These are phyloP conservation scores for Coprinopsis marcescibilis DNA, from an alignment of 768 basidiomycete genomes.

Conservation along the genomic window DNA sequence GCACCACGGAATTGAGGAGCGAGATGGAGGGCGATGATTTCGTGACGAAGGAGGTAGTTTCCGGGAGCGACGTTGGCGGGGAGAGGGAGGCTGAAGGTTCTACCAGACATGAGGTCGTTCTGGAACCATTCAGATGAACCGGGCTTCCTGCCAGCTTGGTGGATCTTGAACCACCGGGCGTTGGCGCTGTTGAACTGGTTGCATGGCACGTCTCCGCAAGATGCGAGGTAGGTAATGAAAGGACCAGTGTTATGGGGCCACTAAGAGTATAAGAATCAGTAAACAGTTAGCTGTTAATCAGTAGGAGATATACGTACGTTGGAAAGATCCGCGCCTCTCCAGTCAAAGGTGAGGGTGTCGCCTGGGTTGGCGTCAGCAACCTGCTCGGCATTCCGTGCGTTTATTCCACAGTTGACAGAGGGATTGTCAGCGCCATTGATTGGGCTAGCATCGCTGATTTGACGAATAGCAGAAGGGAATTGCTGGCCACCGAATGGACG, in stretches of 20 bases:
- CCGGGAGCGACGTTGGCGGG: slow-evolving; percentile 55
- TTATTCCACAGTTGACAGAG: slow-evolving; percentile 54
- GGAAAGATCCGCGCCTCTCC: slow-evolving; percentile 43
- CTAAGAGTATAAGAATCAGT: slow-evolving; percentile 16
- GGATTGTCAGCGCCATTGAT: slow-evolving; percentile 52
- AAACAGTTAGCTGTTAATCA: slow-evolving; percentile 4
- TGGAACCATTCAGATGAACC: slow-evolving; percentile 45
- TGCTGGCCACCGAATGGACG: slow-evolving; percentile 16
- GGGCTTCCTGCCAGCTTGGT: slow-evolving; percentile 40
- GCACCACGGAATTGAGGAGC: slow-evolving; percentile 53
- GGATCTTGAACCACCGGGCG: slow-evolving; percentile 74
- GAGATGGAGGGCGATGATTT: slow-evolving; percentile 74
- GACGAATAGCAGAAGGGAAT: slow-evolving; percentile 28
- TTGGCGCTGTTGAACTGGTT: slow-evolving; percentile 50
- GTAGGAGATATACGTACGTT: slow-evolving; percentile 28
- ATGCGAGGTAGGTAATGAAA: slow-evolving; percentile 69
- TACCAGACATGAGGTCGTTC: slow-evolving; percentile 40
- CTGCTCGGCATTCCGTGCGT: slow-evolving; percentile 42
- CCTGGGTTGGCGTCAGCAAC: slow-evolving; percentile 57
- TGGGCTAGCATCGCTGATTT: slow-evolving; percentile 31
- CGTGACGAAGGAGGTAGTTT: slow-evolving; percentile 72
- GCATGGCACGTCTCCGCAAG: slow-evolving; percentile 53
- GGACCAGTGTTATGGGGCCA: slow-evolving; percentile 60
- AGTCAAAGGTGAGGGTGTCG: slow-evolving; percentile 47
- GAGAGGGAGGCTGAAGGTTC: slow-evolving; percentile 34